Percentiles rank a stretch among this genome's conserved stretches.
Conservation (phyloP, 2,329 filamentous ascomycete genomes). For the Zymoseptoria ardabiliae region DNA sequence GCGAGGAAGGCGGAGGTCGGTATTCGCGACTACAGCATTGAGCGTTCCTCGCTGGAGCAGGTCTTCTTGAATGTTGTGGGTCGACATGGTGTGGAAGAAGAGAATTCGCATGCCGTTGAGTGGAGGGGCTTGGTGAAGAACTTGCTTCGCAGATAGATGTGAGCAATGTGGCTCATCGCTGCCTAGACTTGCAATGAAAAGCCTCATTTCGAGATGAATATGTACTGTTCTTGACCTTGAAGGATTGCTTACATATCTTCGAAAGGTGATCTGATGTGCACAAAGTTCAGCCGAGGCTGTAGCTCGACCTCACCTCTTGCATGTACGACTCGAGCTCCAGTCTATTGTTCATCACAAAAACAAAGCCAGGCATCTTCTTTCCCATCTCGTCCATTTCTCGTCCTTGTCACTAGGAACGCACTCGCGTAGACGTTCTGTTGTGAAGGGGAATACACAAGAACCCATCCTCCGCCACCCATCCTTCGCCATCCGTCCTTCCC, state of each 20-base stretch:
- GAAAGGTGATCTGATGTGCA: too few relatives aligned
- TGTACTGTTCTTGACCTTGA: too few relatives aligned
- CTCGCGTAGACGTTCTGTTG: too few relatives aligned
- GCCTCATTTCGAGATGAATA: too few relatives aligned
- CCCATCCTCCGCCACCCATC: too few relatives aligned
- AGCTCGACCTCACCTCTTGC: background rate
- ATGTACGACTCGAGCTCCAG: background rate
- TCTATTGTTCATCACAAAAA: too few relatives aligned
- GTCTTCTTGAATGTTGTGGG: slow-evolving; percentile 80
- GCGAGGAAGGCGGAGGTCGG: slow-evolving; percentile 58
- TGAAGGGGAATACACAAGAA: too few relatives aligned
- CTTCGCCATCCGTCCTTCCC: background rate
- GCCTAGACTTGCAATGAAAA: background rate
- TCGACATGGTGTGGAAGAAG: slow-evolving; percentile 15
- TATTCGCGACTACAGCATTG: slow-evolving; percentile 76
- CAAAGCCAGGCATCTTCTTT: too few relatives aligned
- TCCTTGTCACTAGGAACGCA: too few relatives aligned
- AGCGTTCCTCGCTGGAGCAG: slow-evolving; percentile 76
- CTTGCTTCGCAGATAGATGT: background rate
- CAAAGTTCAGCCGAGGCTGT: background rate
- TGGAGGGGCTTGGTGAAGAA: background rate
- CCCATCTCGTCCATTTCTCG: too few relatives aligned
- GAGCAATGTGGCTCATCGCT: background rate
- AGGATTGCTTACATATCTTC: background rate
- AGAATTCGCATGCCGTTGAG: slow-evolving; percentile 5